Percentiles rank a stretch among this genome's conserved stretches.
Conservation (phyloP, 2,329 filamentous ascomycete genomes). For the Scedosporium aurantiacum region DNA sequence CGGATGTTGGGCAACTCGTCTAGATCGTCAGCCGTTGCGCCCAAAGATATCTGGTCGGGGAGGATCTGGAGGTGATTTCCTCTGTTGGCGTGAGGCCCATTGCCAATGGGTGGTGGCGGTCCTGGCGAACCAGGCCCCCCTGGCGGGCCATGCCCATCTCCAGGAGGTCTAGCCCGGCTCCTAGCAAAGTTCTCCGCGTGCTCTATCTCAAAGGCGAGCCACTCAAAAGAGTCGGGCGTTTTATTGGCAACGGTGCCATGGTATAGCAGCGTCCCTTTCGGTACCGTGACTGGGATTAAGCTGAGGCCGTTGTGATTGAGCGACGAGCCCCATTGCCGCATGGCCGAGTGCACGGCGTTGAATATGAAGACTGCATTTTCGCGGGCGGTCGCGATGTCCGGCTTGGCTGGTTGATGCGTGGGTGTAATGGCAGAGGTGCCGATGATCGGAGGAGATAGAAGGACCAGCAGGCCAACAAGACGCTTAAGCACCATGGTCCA, state of each 20-base stretch:
- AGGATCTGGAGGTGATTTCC: background rate
- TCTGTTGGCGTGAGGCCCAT: background rate
- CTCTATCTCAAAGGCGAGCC: constrained; percentile 69
- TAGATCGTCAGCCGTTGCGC: background rate
- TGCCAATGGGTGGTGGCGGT: background rate
- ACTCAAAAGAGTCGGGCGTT: constrained; percentile 46
- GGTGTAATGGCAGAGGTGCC: background rate
- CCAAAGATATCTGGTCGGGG: background rate
- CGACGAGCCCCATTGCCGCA: constrained; percentile 64
- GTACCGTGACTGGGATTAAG: constrained; percentile 55
- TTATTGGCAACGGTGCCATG: constrained; percentile 43
- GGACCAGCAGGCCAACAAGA: too few relatives aligned
- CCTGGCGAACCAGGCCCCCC: background rate
- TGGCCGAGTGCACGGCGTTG: constrained; percentile 60
- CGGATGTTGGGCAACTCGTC: constrained; percentile 11
- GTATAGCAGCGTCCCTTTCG: constrained; percentile 53
- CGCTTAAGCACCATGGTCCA: too few relatives aligned
- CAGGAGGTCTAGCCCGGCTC: constrained; percentile 3
- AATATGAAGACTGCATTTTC: constrained; percentile 55
- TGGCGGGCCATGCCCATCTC: background rate
- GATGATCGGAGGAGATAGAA: background rate
- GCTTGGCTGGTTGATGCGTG: constrained; percentile 14
- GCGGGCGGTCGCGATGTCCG: constrained; percentile 25
- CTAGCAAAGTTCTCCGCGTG: constrained; percentile 57
- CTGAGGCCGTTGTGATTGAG: constrained; percentile 68